phyloP scores from a whole-genome alignment of 805 yeast genomes.

The Candida pseudofarinosa region DNA sequence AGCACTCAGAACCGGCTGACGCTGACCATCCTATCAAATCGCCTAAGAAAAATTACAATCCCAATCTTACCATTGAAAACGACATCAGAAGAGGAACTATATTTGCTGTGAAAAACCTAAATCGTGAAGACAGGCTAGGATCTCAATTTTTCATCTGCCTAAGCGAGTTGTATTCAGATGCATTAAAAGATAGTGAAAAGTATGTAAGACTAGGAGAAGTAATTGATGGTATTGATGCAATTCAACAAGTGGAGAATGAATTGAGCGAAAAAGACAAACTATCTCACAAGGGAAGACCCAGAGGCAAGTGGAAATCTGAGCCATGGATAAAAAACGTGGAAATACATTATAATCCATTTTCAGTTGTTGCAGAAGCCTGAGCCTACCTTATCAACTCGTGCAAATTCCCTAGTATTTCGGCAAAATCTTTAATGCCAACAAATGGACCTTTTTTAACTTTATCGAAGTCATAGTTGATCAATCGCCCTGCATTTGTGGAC shows the following conservation, averaged over 20 bases:
- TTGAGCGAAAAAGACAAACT: slow-evolving; percentile 4
- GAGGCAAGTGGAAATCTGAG: slow-evolving; percentile 14
- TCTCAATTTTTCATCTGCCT: slow-evolving; percentile 19
- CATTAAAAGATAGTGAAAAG: slow-evolving; percentile 6
- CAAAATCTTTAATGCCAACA: slow-evolving; percentile 37
- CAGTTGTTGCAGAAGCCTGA: background rate
- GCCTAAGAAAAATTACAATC: background rate
- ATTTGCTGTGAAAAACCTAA: slow-evolving; percentile 8
- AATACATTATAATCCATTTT: slow-evolving; percentile 14
- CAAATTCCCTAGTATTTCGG: slow-evolving; percentile 35
- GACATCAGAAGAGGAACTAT: slow-evolving; percentile 12
- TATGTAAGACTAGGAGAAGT: slow-evolving; percentile 15
- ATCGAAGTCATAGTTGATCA: slow-evolving; percentile 26
- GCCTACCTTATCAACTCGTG: slow-evolving; percentile 28
- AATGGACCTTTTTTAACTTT: slow-evolving; percentile 21
- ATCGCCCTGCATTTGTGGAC: slow-evolving; percentile 22
- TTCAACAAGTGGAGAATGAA: slow-evolving; percentile 11
- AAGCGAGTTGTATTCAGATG: slow-evolving; percentile 7
- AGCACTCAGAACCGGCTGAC: slow-evolving; percentile 10
- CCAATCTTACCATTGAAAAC: background rate
- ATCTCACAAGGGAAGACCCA: slow-evolving; percentile 14
- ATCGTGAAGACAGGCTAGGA: slow-evolving; percentile 9
- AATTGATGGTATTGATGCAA: slow-evolving; percentile 14
- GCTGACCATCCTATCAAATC: background rate
- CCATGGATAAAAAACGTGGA: slow-evolving; percentile 11